Percentiles rank a stretch among this genome's conserved stretches.
Evolutionary conservation across 2,329 filamentous ascomycete species (phyloP).

Genomic region (Alternaria sp.): DNA sequence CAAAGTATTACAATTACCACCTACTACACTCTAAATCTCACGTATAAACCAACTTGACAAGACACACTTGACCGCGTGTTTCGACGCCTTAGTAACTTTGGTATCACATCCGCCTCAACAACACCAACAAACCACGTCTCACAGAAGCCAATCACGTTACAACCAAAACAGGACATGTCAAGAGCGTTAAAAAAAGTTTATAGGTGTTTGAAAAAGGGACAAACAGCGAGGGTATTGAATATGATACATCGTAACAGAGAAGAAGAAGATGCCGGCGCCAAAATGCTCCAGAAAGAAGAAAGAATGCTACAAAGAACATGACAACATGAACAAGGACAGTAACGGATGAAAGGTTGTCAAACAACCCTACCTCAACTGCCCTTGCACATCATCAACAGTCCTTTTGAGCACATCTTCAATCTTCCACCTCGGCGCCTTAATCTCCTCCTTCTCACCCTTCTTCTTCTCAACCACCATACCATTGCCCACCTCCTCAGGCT

Average conservation of each 20-base stretch:
- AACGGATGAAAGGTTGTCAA: neutral
- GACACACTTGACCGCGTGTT: neutral
- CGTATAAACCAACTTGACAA: no score
- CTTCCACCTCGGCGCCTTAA: constrained; percentile 78
- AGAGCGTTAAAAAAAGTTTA: neutral
- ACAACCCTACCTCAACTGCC: constrained; percentile 67
- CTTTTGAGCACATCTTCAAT: constrained; percentile 76
- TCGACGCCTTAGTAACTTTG: no score
- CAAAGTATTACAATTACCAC: no score
- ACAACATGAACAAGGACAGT: neutral
- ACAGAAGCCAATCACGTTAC: neutral
- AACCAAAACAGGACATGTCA: neutral
- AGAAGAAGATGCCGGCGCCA: neutral
- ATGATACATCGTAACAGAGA: neutral
- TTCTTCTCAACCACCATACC: constrained; percentile 58
- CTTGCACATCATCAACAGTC: constrained; percentile 79
- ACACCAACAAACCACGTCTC: neutral
- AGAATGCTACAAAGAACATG: neutral
- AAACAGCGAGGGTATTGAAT: constrained; percentile 11
- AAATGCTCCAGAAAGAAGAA: neutral
- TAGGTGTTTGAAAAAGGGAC: neutral
- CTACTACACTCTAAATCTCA: no score
- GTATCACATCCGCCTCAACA: fast-evolving
- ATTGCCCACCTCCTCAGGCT: constrained; percentile 72
- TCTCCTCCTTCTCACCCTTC: constrained; percentile 57